Conservation (phyloP, 2,329 filamentous ascomycete genomes). For the Ceratocystis eucalypticola region DNA sequence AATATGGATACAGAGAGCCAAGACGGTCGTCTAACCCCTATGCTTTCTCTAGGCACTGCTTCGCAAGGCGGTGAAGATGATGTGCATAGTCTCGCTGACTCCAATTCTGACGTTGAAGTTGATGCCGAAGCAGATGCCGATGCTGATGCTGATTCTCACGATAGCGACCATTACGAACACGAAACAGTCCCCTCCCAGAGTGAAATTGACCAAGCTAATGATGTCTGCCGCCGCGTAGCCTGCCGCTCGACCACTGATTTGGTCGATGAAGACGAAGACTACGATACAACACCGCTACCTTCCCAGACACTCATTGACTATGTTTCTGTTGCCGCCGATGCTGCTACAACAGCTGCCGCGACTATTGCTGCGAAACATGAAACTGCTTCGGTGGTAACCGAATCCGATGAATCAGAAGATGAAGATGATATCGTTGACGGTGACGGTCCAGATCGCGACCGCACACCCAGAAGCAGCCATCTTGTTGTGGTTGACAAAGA, state of each 20-base stretch:
- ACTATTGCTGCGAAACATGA: not conserved
- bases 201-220: constrained; percentile 8
- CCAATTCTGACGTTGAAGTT: constrained; percentile 23
- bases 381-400: constrained; percentile 7
- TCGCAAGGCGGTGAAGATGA: constrained; percentile 35
- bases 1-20: constrained; percentile 41
- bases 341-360: not conserved
- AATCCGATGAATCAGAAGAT: constrained; percentile 15
- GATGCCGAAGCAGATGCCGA: not conserved
- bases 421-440: constrained; percentile 7
- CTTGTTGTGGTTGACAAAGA: constrained; percentile 9
- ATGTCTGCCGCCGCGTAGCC: constrained; percentile 11
- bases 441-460: not conserved
- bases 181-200: constrained; percentile 12
- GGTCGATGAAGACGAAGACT: constrained; percentile 16
- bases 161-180: constrained; percentile 11
- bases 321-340: constrained; percentile 13
- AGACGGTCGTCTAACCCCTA: constrained; percentile 32
- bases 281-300: constrained; percentile 10
- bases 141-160: not conserved
- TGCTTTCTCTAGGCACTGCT: constrained; percentile 24
- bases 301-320: constrained; percentile 15
- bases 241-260: constrained; percentile 11
- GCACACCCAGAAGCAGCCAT: constrained; percentile 1
- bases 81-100: constrained; percentile 32